These are phyloP conservation scores for Gymnopilus junonius DNA, from an alignment of 768 basidiomycete genomes.

Conservation along the genomic window DNA sequence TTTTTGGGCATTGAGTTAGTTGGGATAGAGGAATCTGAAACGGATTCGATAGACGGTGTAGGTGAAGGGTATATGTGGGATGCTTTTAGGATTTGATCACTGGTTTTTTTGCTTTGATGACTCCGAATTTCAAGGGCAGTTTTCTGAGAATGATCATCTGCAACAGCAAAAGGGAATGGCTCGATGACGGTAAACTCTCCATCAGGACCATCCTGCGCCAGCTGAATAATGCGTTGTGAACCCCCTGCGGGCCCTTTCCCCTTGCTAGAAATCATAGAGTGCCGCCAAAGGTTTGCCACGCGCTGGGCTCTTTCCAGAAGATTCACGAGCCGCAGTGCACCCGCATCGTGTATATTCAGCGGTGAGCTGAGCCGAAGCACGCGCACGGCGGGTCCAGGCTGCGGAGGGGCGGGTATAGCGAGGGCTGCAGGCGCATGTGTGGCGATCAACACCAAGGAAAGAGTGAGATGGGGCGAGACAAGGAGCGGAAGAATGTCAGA, in stretches of 20 bases:
- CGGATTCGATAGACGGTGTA: not conserved
- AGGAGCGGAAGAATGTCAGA: slow-evolving; percentile 41
- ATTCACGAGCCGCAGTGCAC: slow-evolving; percentile 44
- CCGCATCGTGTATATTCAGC: slow-evolving; percentile 37
- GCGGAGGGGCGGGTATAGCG: slow-evolving; percentile 16
- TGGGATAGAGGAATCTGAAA: not conserved
- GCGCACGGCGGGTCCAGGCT: slow-evolving; percentile 28
- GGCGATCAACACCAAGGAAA: slow-evolving; percentile 44
- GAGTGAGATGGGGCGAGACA: slow-evolving; percentile 34
- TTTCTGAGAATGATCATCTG: not conserved
- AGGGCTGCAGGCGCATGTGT: slow-evolving; percentile 41
- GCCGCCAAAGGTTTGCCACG: slow-evolving; percentile 32
- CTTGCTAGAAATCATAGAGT: not conserved
- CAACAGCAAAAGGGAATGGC: slow-evolving; percentile 6
- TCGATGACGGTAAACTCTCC: slow-evolving; percentile 38
- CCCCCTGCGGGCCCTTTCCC: not conserved
- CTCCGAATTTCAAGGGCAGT: not conserved
- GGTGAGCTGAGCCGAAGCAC: slow-evolving; percentile 39
- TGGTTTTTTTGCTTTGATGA: not conserved
- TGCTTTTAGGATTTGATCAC: not conserved
- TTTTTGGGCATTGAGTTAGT: slow-evolving; percentile 1
- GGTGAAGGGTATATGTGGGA: not conserved
- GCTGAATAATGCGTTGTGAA: slow-evolving; percentile 28
- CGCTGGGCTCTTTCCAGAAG: slow-evolving; percentile 45
- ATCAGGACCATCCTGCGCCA: slow-evolving; percentile 35